A percentile compares a stretch with the other conserved stretches of the same genome.
Conservation (phyloP, 176 grass and related monocot species). For the Alloteropsis semialata region DNA sequence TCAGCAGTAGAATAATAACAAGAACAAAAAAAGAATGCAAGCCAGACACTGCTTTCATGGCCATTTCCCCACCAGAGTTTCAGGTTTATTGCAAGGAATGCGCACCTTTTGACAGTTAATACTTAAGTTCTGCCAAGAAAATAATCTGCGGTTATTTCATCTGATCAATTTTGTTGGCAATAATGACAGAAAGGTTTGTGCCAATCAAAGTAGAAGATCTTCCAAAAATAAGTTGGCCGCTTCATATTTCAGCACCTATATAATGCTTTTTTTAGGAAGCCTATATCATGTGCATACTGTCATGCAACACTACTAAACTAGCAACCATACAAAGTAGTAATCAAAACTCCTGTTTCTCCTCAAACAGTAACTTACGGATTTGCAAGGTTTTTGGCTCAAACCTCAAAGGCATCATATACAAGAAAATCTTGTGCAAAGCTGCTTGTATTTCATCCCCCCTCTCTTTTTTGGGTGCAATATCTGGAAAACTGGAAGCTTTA, state of each 20-base stretch:
- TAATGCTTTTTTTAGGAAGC: neutral
- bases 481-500: too few relatives aligned
- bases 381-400: conserved; percentile 25
- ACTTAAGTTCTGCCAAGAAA: neutral
- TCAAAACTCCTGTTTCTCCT: neutral
- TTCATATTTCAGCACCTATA: too few relatives aligned
- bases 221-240: neutral
- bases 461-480: too few relatives aligned
- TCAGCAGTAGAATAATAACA: neutral
- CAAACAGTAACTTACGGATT: neutral
- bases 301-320: neutral
- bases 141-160: neutral
- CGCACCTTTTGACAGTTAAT: neutral
- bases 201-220: neutral
- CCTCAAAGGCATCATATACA: conserved; percentile 5
- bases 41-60: neutral
- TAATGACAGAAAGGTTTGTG: neutral
- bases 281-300: neutral
- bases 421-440: too few relatives aligned
- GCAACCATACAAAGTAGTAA: neutral
- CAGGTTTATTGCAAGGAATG: neutral
- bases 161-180: neutral
- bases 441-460: too few relatives aligned
- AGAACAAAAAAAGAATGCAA: neutral
- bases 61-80: neutral